Conservation (phyloP, 768 basidiomycete species). For the Lentinula guzmanii region DNA sequence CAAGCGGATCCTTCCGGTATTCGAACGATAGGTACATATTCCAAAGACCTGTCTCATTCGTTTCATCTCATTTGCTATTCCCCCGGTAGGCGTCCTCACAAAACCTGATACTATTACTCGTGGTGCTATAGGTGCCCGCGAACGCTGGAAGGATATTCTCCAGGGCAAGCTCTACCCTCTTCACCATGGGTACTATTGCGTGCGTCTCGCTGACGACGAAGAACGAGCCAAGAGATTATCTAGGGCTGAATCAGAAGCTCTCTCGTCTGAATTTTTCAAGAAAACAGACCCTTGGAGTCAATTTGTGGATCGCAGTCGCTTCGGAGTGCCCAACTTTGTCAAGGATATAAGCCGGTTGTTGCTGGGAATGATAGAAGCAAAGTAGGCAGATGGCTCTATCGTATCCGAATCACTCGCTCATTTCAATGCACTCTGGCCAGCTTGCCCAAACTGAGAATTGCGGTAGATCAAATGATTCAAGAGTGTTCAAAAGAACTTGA, state of each 20-base stretch:
- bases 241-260: constrained; percentile 27
- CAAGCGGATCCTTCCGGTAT: constrained; percentile 28
- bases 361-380: constrained; percentile 5
- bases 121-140: constrained; percentile 34
- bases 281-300: constrained; percentile 46
- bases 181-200: constrained; percentile 58
- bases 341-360: constrained; percentile 45
- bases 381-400: constrained; percentile 11
- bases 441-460: constrained; percentile 35
- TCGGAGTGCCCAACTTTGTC: constrained; percentile 53
- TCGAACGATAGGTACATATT: constrained; percentile 33
- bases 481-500: constrained; percentile 25
- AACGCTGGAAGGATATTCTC: constrained; percentile 46
- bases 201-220: constrained; percentile 56
- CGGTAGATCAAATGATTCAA: constrained; percentile 34
- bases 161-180: constrained; percentile 39
- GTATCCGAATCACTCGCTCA: constrained; percentile 9
- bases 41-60: neutral
- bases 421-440: constrained; percentile 21
- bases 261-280: constrained; percentile 40
- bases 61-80: neutral
- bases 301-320: constrained; percentile 37
- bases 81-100: neutral
- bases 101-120: constrained; percentile 49
- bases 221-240: constrained; percentile 36